Conservation (phyloP, 2,329 filamentous ascomycete genomes). For the Lizonia empirigonia region DNA sequence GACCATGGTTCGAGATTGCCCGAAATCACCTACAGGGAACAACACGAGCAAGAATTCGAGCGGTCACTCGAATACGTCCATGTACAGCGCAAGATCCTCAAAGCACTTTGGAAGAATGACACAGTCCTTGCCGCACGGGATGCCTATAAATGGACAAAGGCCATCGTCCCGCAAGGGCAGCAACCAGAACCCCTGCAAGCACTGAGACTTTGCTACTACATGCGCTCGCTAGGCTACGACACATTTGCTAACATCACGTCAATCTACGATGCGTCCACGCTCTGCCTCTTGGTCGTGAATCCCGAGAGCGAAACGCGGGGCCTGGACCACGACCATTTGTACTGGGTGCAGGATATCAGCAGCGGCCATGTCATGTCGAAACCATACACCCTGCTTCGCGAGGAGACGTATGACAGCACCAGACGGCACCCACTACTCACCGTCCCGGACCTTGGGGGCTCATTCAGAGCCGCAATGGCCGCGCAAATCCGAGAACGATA, state of each 20-base stretch:
- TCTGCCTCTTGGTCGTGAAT: slow-evolving; percentile 24
- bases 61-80: slow-evolving; percentile 23
- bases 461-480: not conserved
- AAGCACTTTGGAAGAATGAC: slow-evolving; percentile 14
- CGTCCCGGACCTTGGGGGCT: not conserved
- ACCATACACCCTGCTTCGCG: not conserved
- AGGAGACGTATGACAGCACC: not conserved
- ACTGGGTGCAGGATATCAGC: slow-evolving; percentile 27
- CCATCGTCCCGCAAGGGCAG: slow-evolving; percentile 9
- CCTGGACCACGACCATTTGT: slow-evolving; percentile 12
- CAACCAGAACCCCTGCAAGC: slow-evolving; percentile 22
- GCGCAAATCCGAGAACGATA: not conserved
- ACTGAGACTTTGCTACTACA: slow-evolving; percentile 39
- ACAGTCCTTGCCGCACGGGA: slow-evolving; percentile 19
- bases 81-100: slow-evolving; percentile 25
- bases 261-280: not conserved
- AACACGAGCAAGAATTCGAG: slow-evolving; percentile 17
- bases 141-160: slow-evolving; percentile 23
- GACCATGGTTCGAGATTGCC: slow-evolving; percentile 20
- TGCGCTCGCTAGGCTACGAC: slow-evolving; percentile 34
- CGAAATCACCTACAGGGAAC: slow-evolving; percentile 25
- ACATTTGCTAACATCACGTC: slow-evolving; percentile 25
- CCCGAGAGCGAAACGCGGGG: slow-evolving; percentile 1
- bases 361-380: not conserved
- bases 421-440: not conserved